Conservation (phyloP, 2,329 filamentous ascomycete species). For the Fusarium vanettenii region DNA sequence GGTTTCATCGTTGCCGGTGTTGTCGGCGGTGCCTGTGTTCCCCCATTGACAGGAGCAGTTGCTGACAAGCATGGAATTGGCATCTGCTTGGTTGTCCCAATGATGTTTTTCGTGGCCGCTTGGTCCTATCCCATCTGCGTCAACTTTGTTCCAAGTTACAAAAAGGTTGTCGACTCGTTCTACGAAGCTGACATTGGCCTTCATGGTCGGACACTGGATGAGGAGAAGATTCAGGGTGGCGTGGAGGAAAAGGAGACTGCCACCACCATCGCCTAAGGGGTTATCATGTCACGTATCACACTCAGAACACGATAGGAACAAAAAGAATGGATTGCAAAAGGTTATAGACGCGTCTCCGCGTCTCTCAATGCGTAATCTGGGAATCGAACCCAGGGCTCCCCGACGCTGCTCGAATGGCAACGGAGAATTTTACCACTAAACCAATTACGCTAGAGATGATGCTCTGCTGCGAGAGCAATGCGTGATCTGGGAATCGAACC, state of each 20-base stretch:
- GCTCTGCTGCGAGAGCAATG: not conserved
- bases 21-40: slow-evolving; percentile 78
- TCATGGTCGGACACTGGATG: slow-evolving; percentile 41
- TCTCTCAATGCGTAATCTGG: slow-evolving; percentile 21
- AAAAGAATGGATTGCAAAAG: not conserved
- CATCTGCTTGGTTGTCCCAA: slow-evolving; percentile 74
- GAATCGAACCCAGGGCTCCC: slow-evolving; percentile 24
- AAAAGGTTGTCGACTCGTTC: slow-evolving; percentile 70
- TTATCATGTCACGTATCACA: not conserved
- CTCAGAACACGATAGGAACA: not conserved
- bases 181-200: slow-evolving; percentile 58
- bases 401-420: slow-evolving; percentile 20
- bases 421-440: slow-evolving; percentile 17
- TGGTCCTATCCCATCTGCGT: slow-evolving; percentile 68
- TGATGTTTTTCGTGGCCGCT: slow-evolving; percentile 68
- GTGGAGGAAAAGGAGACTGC: slow-evolving; percentile 28
- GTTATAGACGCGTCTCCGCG: not conserved
- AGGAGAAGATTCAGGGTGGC: slow-evolving; percentile 39
- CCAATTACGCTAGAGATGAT: slow-evolving; percentile 22
- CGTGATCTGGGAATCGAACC: slow-evolving; percentile 28
- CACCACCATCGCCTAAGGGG: not conserved
- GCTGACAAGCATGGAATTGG: slow-evolving; percentile 72
- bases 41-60: slow-evolving; percentile 76
- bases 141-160: slow-evolving; percentile 75
- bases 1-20: slow-evolving; percentile 78